Conservation (phyloP, 139 green algal species). For the Micromonas commoda region DNA sequence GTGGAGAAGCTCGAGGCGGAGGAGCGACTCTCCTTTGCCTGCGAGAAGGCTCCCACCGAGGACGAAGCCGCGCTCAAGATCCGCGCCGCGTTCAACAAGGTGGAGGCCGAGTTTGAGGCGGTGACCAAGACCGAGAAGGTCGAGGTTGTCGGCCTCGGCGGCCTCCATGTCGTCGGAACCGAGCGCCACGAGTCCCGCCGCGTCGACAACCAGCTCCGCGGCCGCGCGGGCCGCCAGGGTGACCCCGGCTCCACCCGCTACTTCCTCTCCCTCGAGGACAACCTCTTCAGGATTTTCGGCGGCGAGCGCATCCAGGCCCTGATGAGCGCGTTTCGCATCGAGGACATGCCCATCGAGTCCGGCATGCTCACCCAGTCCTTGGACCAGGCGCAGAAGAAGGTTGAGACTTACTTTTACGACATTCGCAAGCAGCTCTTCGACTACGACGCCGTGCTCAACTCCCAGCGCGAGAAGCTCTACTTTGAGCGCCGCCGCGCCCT, state of each 20-base stretch:
- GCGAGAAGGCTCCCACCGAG: conserved; percentile 77
- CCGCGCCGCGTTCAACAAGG: conserved; percentile 43
- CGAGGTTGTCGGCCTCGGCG: conserved; percentile 34
- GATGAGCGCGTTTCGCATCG: conserved; percentile 77
- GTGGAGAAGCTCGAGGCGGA: conserved; percentile 46
- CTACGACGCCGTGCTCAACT: conserved; percentile 97
- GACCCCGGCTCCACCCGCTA: conserved; percentile 43
- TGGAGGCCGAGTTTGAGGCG: conserved; percentile 75
- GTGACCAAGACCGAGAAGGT: conserved; percentile 62
- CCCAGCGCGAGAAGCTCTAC: conserved; percentile 91
- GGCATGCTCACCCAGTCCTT: conserved; percentile 90
- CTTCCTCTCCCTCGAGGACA: conserved; percentile 40
- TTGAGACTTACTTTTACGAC: conserved; percentile 97
- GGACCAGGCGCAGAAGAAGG: conserved; percentile 88
- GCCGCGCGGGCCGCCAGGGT: conserved; percentile 43
- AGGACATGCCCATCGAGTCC: conserved; percentile 88
- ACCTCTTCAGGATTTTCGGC: conserved; percentile 83
- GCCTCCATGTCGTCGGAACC: conserved; percentile 52
- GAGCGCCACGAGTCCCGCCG: conserved; percentile 43
- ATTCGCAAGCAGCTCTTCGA: conserved; percentile 94
- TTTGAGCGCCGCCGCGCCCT: conserved; percentile 73
- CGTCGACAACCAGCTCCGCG: conserved; percentile 51
- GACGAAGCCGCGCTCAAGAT: conserved; percentile 63
- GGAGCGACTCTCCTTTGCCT: conserved; percentile 82
- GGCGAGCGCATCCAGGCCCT: conserved; percentile 88